These are phyloP conservation scores for Lolium rigidum DNA, from an alignment of 176 grass and related monocot species.

Conservation along the genomic window DNA sequence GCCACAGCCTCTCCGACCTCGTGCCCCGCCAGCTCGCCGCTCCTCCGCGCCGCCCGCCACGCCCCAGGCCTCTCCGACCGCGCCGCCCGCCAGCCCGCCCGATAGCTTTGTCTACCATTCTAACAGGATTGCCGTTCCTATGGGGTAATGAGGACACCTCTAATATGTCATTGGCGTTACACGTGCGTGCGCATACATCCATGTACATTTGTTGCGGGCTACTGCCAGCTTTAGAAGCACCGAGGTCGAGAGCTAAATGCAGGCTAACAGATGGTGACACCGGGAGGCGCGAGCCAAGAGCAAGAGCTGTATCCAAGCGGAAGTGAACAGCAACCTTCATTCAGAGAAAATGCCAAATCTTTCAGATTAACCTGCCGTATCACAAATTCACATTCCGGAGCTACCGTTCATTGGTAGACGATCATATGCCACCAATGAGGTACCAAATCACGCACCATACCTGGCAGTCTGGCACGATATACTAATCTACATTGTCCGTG, in stretches of 20 bases:
- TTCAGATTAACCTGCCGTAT: neutral
- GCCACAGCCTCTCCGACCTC: too few species aligned
- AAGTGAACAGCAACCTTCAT: neutral
- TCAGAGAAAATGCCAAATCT: neutral
- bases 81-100: too few species aligned
- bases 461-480: neutral
- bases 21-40: too few species aligned
- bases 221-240: too few species aligned
- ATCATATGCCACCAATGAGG: neutral
- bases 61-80: too few species aligned
- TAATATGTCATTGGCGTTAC: neutral
- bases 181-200: neutral
- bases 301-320: neutral
- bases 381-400: neutral
- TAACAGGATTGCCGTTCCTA: neutral
- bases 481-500: neutral
- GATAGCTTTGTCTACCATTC: neutral
- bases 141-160: too few species aligned
- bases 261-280: too few species aligned
- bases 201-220: too few species aligned
- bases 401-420: neutral
- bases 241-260: too few species aligned
- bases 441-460: neutral
- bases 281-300: neutral
- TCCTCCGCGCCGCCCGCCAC: too few species aligned